phyloP scores from a whole-genome alignment of 1,139 yeast species.

The Saccharomyces hybrid region DNA sequence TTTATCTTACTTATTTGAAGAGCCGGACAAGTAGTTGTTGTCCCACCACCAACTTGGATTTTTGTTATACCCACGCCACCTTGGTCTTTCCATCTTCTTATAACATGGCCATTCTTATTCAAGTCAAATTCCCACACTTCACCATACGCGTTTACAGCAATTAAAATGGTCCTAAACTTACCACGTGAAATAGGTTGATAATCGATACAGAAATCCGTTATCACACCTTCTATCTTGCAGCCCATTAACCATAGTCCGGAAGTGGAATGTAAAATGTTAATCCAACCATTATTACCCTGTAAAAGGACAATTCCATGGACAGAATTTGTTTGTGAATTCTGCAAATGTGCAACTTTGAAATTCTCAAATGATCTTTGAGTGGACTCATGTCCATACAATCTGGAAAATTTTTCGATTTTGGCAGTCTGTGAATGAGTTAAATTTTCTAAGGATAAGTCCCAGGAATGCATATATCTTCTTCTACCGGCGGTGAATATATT shows the following conservation, averaged over 20 bases:
- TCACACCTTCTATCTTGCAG: conserved; percentile 79
- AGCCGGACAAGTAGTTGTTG: conserved; percentile 19
- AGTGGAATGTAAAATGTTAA: conserved; percentile 64
- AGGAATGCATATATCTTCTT: conserved; percentile 82
- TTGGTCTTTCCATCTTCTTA: conserved; percentile 75
- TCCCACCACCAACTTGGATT: conserved; percentile 68
- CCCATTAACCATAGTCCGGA: conserved; percentile 85
- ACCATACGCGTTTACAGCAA: conserved; percentile 71
- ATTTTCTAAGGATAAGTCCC: conserved; percentile 54
- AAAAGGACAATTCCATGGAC: conserved; percentile 68
- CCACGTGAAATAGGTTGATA: conserved; percentile 23
- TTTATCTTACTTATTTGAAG: conserved; percentile 19
- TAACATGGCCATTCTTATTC: conserved; percentile 39
- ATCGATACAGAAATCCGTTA: conserved; percentile 71
- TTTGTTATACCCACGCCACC: conserved; percentile 81
- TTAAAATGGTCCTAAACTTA: conserved; percentile 35
- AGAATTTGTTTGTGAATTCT: conserved; percentile 29
- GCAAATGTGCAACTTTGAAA: conserved; percentile 52
- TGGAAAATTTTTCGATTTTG: conserved; percentile 67
- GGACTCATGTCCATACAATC: conserved; percentile 86
- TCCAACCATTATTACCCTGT: conserved; percentile 84
- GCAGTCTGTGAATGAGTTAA: conserved; percentile 37
- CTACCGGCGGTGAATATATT: conserved; percentile 80
- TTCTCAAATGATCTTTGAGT: conserved; percentile 84
- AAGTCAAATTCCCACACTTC: conserved; percentile 85